Percentiles rank a stretch among this genome's conserved stretches.
Evolutionary conservation across 2,329 filamentous ascomycete species (phyloP).

Genomic region (Ustilaginoidea virens): DNA sequence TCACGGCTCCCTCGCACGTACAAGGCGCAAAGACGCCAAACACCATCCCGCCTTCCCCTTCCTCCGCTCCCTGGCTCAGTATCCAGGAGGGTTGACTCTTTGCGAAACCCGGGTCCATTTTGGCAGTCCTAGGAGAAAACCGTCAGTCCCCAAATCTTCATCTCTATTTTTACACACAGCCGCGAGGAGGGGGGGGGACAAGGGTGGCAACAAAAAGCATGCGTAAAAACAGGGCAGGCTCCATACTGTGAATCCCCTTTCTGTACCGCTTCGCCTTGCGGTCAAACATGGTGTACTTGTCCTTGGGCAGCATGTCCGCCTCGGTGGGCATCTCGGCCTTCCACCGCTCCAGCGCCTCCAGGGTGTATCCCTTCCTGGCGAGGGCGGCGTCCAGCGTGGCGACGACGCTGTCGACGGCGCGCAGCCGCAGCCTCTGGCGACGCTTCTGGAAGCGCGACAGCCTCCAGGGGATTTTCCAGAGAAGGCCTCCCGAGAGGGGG

Average conservation of each 20-base stretch:
- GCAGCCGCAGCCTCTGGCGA: conserved; percentile 68
- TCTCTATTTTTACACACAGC: too few relatives aligned
- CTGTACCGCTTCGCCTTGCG: conserved; percentile 89
- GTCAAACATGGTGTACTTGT: conserved; percentile 98
- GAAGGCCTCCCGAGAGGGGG: conserved; percentile 60
- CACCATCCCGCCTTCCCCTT: too few relatives aligned
- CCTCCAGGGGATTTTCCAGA: conserved; percentile 97
- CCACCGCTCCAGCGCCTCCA: conserved; percentile 75
- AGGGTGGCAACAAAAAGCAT: background rate
- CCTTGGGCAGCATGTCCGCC: conserved; percentile 84
- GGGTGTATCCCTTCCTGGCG: conserved; percentile 52
- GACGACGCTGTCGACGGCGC: conserved; percentile 77
- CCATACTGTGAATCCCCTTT: conserved; percentile 92
- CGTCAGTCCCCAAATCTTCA: too few relatives aligned
- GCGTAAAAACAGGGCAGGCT: background rate
- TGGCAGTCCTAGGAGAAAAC: conserved; percentile 60
- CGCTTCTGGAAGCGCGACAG: conserved; percentile 84
- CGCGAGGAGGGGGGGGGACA: background rate
- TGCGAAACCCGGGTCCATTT: conserved; percentile 97
- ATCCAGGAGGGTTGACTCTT: conserved; percentile 85
- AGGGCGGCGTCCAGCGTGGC: conserved; percentile 68
- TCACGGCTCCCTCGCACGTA: too few relatives aligned
- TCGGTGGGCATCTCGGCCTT: conserved; percentile 93
- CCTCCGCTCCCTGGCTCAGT: conserved; percentile 32
- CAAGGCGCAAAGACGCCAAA: too few relatives aligned